Base-by-base conservation (phyloP, 179 eudicot genomes). In the Carnegiea gigantea region DNA sequence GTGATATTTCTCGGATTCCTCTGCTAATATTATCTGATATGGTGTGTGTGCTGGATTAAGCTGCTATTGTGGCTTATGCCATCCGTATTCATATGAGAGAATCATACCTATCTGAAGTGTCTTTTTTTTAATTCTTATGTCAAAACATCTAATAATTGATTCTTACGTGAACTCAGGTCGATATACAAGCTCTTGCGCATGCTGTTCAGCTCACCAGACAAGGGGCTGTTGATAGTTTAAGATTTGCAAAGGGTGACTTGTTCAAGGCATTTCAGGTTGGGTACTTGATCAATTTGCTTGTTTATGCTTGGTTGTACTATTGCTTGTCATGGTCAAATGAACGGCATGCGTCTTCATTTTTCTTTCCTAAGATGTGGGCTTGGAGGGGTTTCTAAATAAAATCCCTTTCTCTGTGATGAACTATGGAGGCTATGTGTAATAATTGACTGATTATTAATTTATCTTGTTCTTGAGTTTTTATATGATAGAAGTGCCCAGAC, bases 171-270 rank as follows among this genome's bases (percentile, higher is more conserved):
- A 44, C 77, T 72, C 90, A 96, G 99, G 97, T 90, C 85, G 99
- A 96, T 83, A 90, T 96, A 84, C 99, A 94, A 88, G 96, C 97
- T 65, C 92, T 96, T 84, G 98, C 97, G 44, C 98, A 94, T 87
- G 97, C 99, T 86, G 98, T 96, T 62, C 93, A 94, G 88, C 96
- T 96, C 57, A 94, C 99, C n/a, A 89, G 99, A 83, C 99, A 96
- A 77, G 93, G 92, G 79, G 98, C 98, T 7, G 90, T 94, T 73
- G 97, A 94, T 82, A 94, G 99, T 87, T 84, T 96, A 87, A 92
- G 89, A 88, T 87, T 92, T 89, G 92, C 99, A 0, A 94, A 88
- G 88, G 96, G 97, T 64, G 97, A 96, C 86, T 65, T 92, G 77
- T 84, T 85, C 79, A 92, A 89, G 86, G 99, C 99, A 81, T 93